A percentile compares a stretch with the other conserved stretches of the same genome.
These are phyloP conservation scores for Sugiyamaella neomexicana DNA, from an alignment of 1,139 yeast genomes.

Conservation along the genomic window DNA sequence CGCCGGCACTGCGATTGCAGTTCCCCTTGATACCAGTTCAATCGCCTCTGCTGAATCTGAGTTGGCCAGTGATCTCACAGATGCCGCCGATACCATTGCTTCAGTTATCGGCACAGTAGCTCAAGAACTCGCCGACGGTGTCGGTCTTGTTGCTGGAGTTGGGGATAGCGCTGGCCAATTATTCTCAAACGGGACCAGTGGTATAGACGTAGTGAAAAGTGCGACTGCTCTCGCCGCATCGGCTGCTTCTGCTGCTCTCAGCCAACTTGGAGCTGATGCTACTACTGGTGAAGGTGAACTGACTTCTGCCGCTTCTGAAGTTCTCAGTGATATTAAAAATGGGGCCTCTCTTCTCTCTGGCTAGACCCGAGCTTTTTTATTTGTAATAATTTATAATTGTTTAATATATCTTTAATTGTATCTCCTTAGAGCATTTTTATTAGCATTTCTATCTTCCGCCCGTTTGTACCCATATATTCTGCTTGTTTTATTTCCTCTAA, in stretches of 20 bases:
- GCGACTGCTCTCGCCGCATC: conserved; percentile 16
- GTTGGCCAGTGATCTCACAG: conserved; percentile 11
- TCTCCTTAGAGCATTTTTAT: too few relatives aligned
- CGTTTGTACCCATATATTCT: too few relatives aligned
- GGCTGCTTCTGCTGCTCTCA: conserved; percentile 15
- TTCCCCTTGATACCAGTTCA: conserved; percentile 15
- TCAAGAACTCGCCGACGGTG: conserved; percentile 16
- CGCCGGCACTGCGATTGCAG: conserved; percentile 17
- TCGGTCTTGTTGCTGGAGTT: conserved; percentile 11
- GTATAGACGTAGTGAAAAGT: conserved; percentile 7
- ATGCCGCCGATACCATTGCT: conserved; percentile 15
- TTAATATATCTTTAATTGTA: background rate
- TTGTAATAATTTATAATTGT: background rate
- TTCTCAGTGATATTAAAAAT: conserved; percentile 8
- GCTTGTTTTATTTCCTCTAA: too few relatives aligned
- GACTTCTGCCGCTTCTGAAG: conserved; percentile 4
- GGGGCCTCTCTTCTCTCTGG: conserved; percentile 7
- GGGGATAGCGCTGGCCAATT: conserved; percentile 16
- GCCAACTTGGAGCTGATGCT: conserved; percentile 5
- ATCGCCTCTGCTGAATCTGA: conserved; percentile 17
- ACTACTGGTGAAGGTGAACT: background rate
- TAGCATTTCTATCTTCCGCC: background rate
- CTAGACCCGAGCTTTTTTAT: background rate
- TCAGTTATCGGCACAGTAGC: conserved; percentile 16
- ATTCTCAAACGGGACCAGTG: conserved; percentile 16